A percentile compares a stretch with the other conserved stretches of the same genome.
Conservation (phyloP, 2,329 filamentous ascomycete species). For the Cladosporium sp. region DNA sequence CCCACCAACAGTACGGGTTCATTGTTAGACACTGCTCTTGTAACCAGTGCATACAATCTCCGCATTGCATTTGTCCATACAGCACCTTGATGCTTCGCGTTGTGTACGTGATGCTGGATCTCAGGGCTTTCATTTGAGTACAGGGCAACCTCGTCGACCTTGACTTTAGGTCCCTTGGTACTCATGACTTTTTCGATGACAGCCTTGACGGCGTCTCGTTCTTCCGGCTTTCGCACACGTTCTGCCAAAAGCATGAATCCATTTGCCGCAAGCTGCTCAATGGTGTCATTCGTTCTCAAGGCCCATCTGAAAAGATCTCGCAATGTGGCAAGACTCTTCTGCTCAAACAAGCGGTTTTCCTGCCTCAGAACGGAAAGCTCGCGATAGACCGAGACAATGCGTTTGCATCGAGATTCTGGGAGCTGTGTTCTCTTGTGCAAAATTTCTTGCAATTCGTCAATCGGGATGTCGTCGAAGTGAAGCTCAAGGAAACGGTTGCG, state of each 20-base stretch:
- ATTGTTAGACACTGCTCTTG: slow-evolving; percentile 77
- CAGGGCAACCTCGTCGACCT: slow-evolving; percentile 66
- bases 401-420: slow-evolving; percentile 82
- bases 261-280: slow-evolving; percentile 83
- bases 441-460: slow-evolving; percentile 88
- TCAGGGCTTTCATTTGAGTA: slow-evolving; percentile 53
- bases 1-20: slow-evolving; percentile 93
- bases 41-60: slow-evolving; percentile 83
- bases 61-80: slow-evolving; percentile 97
- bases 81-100: slow-evolving; percentile 56
- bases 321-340: slow-evolving; percentile 94
- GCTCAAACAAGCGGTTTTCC: slow-evolving; percentile 86
- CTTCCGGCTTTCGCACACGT: slow-evolving; percentile 84
- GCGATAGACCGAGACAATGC: slow-evolving; percentile 90
- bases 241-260: slow-evolving; percentile 96
- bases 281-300: slow-evolving; percentile 72
- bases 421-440: slow-evolving; percentile 83
- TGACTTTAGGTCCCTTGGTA: slow-evolving; percentile 53
- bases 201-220: slow-evolving; percentile 75
- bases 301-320: slow-evolving; percentile 97
- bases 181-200: slow-evolving; percentile 88
- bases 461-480: slow-evolving; percentile 96
- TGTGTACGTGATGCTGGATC: slow-evolving; percentile 30
- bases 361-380: slow-evolving; percentile 87
- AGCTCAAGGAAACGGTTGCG: slow-evolving; percentile 94